phyloP scores from a whole-genome alignment of 1,139 yeast genomes.

The Zhuliangozyma blackwelliae region DNA sequence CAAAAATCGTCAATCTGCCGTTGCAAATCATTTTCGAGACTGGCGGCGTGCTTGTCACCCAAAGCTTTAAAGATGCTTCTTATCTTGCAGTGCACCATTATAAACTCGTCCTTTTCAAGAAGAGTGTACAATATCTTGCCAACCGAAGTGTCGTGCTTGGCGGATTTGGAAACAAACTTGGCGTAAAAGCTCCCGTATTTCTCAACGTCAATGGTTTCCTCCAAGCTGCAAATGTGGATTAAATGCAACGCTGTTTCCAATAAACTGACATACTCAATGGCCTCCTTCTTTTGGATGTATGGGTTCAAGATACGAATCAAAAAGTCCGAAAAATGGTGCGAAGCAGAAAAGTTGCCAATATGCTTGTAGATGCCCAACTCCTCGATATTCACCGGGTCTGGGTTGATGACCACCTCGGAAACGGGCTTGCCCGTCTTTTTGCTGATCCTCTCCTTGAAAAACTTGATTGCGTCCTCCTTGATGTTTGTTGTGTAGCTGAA shows the following conservation, averaged over 20 bases:
- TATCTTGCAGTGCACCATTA: constrained; percentile 46
- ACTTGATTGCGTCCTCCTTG: constrained; percentile 70
- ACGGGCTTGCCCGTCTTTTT: constrained; percentile 28
- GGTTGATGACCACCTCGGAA: constrained; percentile 48
- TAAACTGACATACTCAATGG: constrained; percentile 49
- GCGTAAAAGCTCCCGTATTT: constrained; percentile 32
- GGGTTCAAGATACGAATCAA: constrained; percentile 41
- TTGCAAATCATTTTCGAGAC: constrained; percentile 16
- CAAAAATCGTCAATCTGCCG: constrained; percentile 21
- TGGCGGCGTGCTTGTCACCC: constrained; percentile 20
- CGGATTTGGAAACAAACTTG: constrained; percentile 24
- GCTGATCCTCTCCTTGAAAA: constrained; percentile 40
- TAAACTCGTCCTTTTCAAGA: constrained; percentile 35
- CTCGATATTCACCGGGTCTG: constrained; percentile 26
- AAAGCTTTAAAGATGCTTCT: constrained; percentile 48
- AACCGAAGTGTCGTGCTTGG: constrained; percentile 33
- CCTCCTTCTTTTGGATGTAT: constrained; percentile 36
- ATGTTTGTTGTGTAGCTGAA: constrained; percentile 73
- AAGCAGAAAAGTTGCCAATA: constrained; percentile 45
- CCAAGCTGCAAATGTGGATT: constrained; percentile 51
- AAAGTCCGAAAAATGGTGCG: constrained; percentile 49
- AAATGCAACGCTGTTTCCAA: constrained; percentile 62
- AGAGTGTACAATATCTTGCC: constrained; percentile 44
- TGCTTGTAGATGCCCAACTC: constrained; percentile 31
- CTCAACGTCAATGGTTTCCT: constrained; percentile 23